A percentile compares a stretch with the other conserved stretches of the same genome.
Conservation (phyloP, 2,329 filamentous ascomycete genomes). For the Ophiocordyceps camponoti-saundersi region DNA sequence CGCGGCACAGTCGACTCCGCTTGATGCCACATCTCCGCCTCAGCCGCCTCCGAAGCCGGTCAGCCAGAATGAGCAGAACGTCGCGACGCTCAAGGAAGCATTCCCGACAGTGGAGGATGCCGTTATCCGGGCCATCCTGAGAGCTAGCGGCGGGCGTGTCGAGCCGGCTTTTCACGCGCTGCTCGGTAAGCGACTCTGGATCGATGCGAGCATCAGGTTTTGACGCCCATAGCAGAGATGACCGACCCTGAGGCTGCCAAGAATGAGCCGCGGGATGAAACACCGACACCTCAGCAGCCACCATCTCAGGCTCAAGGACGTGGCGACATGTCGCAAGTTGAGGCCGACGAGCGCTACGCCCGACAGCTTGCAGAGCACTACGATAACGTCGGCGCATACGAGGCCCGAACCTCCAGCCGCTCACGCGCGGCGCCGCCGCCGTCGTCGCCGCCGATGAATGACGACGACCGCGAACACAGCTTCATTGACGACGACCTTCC, state of each 20-base stretch:
- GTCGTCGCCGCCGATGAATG: constrained; percentile 16
- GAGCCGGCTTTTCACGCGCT: constrained; percentile 94
- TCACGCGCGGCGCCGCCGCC: constrained; percentile 22
- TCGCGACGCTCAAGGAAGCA: constrained; percentile 79
- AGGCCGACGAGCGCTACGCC: constrained; percentile 81
- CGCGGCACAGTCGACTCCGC: constrained; percentile 2
- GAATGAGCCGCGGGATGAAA: constrained; percentile 31
- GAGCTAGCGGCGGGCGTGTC: constrained; percentile 70
- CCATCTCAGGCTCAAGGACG: constrained; percentile 48
- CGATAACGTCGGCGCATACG: constrained; percentile 44
- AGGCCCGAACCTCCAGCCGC: constrained; percentile 34
- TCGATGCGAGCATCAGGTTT: not conserved
- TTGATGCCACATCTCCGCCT: constrained; percentile 35
- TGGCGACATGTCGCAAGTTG: constrained; percentile 59
- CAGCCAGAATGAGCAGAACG: constrained; percentile 68
- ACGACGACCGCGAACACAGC: constrained; percentile 61
- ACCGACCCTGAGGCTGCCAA: constrained; percentile 56
- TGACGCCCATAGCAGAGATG: constrained; percentile 38
- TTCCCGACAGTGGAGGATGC: constrained; percentile 69
- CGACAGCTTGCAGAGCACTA: constrained; percentile 89
- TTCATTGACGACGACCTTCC: constrained; percentile 95
- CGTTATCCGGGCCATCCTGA: constrained; percentile 76
- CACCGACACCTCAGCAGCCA: constrained; percentile 62
- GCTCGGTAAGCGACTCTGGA: constrained; percentile 37
- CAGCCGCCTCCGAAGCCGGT: constrained; percentile 71